Conservation (phyloP, 2,329 filamentous ascomycete species). For the Aspergillus niger region DNA sequence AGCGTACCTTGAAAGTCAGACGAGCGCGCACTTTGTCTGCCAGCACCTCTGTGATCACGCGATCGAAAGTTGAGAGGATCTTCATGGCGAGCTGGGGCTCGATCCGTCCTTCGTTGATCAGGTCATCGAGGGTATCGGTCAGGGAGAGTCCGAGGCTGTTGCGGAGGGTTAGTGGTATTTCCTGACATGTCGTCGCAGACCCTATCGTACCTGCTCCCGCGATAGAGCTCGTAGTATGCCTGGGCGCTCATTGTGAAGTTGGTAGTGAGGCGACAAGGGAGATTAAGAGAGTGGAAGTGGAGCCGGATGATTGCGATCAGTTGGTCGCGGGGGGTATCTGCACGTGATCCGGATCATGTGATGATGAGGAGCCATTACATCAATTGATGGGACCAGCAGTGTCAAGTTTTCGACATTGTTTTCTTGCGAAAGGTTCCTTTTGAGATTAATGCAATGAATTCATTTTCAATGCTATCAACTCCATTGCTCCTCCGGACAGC, state of each 20-base stretch:
- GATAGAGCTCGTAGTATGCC: slow-evolving; percentile 90
- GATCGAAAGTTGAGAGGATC: slow-evolving; percentile 93
- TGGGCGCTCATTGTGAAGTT: slow-evolving; percentile 50
- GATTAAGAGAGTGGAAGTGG: slow-evolving; percentile 9
- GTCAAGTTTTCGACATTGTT: neutral
- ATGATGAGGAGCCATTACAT: slow-evolving; percentile 7
- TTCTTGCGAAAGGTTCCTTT: neutral
- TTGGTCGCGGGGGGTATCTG: slow-evolving; percentile 1
- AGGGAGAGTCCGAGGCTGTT: slow-evolving; percentile 85
- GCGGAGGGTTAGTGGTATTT: slow-evolving; percentile 1
- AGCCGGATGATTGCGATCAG: neutral
- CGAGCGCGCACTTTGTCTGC: slow-evolving; percentile 90
- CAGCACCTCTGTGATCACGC: slow-evolving; percentile 85
- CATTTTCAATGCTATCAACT: neutral
- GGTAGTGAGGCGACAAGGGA: slow-evolving; percentile 7
- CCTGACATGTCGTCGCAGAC: neutral
- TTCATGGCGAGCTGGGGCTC: slow-evolving; percentile 99
- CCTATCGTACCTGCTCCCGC: slow-evolving; percentile 81
- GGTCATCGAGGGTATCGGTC: slow-evolving; percentile 94
- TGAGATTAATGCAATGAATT: neutral
- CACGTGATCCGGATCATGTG: slow-evolving; percentile 20
- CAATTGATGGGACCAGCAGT: neutral
- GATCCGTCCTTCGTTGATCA: slow-evolving; percentile 92
- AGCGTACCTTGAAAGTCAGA: slow-evolving; percentile 85
- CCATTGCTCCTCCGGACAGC: neutral